Evolutionary conservation across 2,329 filamentous ascomycete genomes (phyloP).

Genomic region (Fusarium abutilonis): DNA sequence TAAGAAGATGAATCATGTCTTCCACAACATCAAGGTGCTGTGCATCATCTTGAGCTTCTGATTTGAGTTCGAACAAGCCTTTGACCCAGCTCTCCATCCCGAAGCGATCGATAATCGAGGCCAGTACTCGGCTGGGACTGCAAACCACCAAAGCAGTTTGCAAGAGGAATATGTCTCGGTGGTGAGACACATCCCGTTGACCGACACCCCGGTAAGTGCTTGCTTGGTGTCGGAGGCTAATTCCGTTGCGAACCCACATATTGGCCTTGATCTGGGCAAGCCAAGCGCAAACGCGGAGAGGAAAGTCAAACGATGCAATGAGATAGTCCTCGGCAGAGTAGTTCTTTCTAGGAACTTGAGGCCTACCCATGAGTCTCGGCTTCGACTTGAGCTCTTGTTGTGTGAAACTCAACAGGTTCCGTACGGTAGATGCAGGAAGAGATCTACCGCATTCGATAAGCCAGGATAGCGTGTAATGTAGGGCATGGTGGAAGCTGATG

Average conservation of each 20-base stretch:
- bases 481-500: conserved; percentile 96
- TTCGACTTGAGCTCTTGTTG: conserved; percentile 74
- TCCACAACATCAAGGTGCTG: conserved; percentile 95
- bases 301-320: conserved; percentile 90
- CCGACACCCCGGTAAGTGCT: conserved; percentile 90
- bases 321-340: conserved; percentile 79
- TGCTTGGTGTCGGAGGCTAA: conserved; percentile 94
- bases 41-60: conserved; percentile 80
- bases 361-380: conserved; percentile 69
- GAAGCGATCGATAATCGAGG: conserved; percentile 90
- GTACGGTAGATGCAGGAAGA: conserved; percentile 74
- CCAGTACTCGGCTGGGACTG: conserved; percentile 82
- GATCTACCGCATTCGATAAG: conserved; percentile 87
- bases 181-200: conserved; percentile 91
- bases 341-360: conserved; percentile 65
- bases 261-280: conserved; percentile 97
- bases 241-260: conserved; percentile 98
- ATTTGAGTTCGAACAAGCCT: conserved; percentile 78
- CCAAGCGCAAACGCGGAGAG: conserved; percentile 93
- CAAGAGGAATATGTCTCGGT: conserved; percentile 92
- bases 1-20: conserved; percentile 93
- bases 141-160: conserved; percentile 92
- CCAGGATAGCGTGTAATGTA: conserved; percentile 98
- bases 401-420: conserved; percentile 75
- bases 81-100: conserved; percentile 88